phyloP scores from a whole-genome alignment of 257 asterid genomes.

The Ballota nigra region DNA sequence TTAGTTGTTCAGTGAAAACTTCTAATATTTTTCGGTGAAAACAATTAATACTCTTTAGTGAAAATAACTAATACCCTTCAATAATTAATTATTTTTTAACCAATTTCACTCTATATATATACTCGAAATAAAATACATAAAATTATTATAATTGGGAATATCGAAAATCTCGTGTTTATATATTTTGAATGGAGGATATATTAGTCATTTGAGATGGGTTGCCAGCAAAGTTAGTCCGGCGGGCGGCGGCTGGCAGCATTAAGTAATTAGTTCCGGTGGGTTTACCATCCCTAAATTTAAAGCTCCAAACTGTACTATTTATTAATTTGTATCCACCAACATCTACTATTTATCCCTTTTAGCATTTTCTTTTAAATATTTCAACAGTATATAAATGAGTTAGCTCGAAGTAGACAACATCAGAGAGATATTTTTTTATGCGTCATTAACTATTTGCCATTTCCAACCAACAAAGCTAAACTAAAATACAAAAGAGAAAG shows the following conservation, averaged over 20 bases:
- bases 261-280: conserved; percentile 28
- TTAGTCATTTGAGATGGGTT: not conserved
- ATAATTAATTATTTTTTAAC: too few species aligned
- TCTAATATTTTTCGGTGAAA: too few species aligned
- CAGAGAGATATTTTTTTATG: not conserved
- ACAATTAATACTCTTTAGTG: too few species aligned
- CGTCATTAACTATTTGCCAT: not conserved
- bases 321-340: conserved; percentile 35
- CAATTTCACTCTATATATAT: too few species aligned
- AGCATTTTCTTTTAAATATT: not conserved
- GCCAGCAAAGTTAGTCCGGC: conserved; percentile 27
- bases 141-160: too few species aligned
- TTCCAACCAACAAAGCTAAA: not conserved
- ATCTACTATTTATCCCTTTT: conserved; percentile 23
- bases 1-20: too few species aligned
- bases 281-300: conserved; percentile 31
- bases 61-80: too few species aligned
- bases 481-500: too few species aligned
- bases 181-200: not conserved
- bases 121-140: too few species aligned
- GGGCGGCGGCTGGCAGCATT: conserved; percentile 28
- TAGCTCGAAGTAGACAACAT: conserved; percentile 18
- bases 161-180: too few species aligned
- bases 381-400: conserved; percentile 22
- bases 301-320: conserved; percentile 20